phyloP scores from a whole-genome alignment of 768 basidiomycete species.

The Pleurotus tuber-regium region DNA sequence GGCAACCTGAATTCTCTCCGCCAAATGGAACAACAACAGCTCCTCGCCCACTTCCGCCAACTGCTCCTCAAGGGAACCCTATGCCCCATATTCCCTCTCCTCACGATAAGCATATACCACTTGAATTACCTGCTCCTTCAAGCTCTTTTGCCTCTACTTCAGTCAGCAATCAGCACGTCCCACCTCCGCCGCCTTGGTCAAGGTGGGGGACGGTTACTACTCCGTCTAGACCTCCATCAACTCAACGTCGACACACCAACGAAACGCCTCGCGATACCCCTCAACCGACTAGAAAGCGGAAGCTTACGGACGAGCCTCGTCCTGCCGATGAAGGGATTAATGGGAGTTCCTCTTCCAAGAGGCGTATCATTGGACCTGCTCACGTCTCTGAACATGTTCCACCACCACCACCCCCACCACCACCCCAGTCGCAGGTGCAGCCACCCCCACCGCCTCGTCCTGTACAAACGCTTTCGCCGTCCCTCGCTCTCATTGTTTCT shows the following conservation, averaged over 20 bases:
- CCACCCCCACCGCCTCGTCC: constrained; percentile 29
- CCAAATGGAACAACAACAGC: constrained; percentile 22
- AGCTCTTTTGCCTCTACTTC: constrained; percentile 6
- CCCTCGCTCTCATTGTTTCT: constrained; percentile 63
- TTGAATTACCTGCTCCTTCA: constrained; percentile 15
- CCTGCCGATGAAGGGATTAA: constrained; percentile 21
- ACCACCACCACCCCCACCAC: constrained; percentile 29
- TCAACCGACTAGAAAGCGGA: constrained; percentile 44
- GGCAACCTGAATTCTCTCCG: constrained; percentile 39
- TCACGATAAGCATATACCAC: constrained; percentile 13
- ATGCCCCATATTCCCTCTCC: constrained; percentile 14
- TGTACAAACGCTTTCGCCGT: constrained; percentile 55
- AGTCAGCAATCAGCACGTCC: constrained; percentile 10
- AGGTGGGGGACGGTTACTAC: constrained; percentile 46
- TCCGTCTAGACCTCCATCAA: constrained; percentile 42
- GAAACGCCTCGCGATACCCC: constrained; percentile 32
- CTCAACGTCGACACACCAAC: constrained; percentile 36
- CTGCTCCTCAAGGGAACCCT: constrained; percentile 12
- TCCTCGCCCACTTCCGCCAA: constrained; percentile 20
- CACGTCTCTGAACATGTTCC: neutral
- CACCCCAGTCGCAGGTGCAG: constrained; percentile 28
- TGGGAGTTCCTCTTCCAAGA: constrained; percentile 18
- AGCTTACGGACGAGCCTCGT: constrained; percentile 37
- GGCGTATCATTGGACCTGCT: neutral
- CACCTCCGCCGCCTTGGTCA: constrained; percentile 44